Evolutionary conservation across 2,329 filamentous ascomycete species (phyloP).

Genomic region (Neurospora crassa): DNA sequence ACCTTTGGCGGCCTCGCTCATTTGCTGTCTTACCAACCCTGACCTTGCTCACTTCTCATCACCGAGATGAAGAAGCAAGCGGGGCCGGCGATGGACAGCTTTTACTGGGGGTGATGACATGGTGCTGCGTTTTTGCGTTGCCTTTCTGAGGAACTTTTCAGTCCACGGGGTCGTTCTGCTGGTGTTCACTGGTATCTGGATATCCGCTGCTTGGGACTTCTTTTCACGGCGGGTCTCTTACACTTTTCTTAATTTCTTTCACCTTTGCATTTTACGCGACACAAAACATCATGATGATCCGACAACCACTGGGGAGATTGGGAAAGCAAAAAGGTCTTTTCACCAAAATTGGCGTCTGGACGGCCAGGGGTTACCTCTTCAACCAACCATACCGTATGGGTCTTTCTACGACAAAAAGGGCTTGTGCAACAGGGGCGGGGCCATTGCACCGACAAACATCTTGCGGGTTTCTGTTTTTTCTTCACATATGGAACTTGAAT

Average conservation of each 20-base stretch:
- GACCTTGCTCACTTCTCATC: slow-evolving; percentile 9
- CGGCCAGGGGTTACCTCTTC: background rate
- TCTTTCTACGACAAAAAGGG: background rate
- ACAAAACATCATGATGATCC: slow-evolving; percentile 14
- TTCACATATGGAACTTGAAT: background rate
- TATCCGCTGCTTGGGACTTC: slow-evolving; percentile 16
- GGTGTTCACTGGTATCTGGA: slow-evolving; percentile 24
- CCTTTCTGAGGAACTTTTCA: slow-evolving; percentile 18
- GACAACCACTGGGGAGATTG: slow-evolving; percentile 15
- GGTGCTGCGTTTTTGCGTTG: slow-evolving; percentile 20
- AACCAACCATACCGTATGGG: background rate
- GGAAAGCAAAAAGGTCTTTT: slow-evolving; percentile 14
- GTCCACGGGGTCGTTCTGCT: slow-evolving; percentile 19
- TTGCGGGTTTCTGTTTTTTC: background rate
- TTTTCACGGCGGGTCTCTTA: slow-evolving; percentile 13
- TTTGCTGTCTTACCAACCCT: slow-evolving; percentile 14
- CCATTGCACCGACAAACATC: slow-evolving; percentile 1
- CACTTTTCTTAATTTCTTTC: slow-evolving; percentile 11
- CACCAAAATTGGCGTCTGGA: slow-evolving; percentile 16
- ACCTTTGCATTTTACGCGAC: slow-evolving; percentile 2
- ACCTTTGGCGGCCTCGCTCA: slow-evolving; percentile 13
- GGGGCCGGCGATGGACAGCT: slow-evolving; percentile 10
- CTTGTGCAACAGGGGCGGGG: background rate
- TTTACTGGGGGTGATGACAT: slow-evolving; percentile 16
- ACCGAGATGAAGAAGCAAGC: slow-evolving; percentile 13